Conservation (phyloP, 2,329 filamentous ascomycete species). For the Fusarium longipes region DNA sequence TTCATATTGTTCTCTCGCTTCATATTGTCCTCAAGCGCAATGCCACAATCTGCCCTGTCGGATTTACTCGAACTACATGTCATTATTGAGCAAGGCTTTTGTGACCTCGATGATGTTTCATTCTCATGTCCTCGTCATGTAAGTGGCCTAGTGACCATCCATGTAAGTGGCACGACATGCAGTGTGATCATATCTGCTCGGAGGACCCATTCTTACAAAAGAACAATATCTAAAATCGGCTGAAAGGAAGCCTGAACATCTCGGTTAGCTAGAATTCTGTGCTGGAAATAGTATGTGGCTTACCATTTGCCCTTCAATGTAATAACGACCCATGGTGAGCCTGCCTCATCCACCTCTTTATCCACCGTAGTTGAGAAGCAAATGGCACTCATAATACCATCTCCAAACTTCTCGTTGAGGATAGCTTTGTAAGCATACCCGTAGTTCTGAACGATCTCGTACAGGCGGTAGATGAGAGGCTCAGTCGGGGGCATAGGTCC, state of each 20-base stretch:
- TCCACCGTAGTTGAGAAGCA: conserved; percentile 91
- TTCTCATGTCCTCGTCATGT: not conserved
- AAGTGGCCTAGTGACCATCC: not conserved
- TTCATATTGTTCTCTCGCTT: conserved; percentile 49
- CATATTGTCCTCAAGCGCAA: conserved; percentile 34
- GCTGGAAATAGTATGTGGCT: conserved; percentile 45
- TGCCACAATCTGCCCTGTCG: conserved; percentile 3
- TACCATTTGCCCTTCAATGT: conserved; percentile 87
- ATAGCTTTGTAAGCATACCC: conserved; percentile 96
- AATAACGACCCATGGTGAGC: conserved; percentile 85
- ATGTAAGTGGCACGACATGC: not conserved
- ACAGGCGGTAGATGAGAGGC: conserved; percentile 81
- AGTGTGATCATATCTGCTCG: not conserved
- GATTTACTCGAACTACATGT: not conserved
- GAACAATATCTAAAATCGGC: conserved; percentile 45
- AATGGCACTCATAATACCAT: conserved; percentile 97
- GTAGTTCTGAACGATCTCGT: conserved; percentile 97
- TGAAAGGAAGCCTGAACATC: conserved; percentile 48
- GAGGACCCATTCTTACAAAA: not conserved
- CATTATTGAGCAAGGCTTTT: not conserved
- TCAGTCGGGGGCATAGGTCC: conserved; percentile 54
- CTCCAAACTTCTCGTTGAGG: conserved; percentile 93
- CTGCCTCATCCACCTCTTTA: conserved; percentile 89
- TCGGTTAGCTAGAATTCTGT: conserved; percentile 2
- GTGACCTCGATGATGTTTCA: not conserved